These are phyloP conservation scores for Leishmania lainsoni DNA, from an alignment of 208 protist genomes.

Conservation along the genomic window DNA sequence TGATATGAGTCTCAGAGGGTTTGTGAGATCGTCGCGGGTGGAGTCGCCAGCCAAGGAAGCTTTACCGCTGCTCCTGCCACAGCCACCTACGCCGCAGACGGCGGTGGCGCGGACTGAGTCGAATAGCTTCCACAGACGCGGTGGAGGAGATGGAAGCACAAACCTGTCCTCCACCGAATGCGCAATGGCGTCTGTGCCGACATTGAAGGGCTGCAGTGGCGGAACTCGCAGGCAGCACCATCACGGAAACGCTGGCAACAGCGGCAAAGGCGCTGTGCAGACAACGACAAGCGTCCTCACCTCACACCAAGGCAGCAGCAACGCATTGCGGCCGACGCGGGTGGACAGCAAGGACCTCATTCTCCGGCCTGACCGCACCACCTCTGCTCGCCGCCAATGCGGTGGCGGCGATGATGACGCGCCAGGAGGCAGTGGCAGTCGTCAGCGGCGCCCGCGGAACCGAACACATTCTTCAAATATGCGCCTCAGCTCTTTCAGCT, in stretches of 20 bases:
- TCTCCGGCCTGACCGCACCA: conserved; percentile 6
- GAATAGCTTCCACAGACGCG: conserved; percentile 7
- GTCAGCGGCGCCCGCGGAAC: conserved; percentile 3
- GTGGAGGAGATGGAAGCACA: not conserved
- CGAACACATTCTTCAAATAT: not conserved
- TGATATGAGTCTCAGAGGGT: not conserved
- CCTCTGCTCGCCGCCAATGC: not conserved
- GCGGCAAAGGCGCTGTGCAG: not conserved
- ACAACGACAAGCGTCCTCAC: not conserved
- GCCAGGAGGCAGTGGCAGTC: not conserved
- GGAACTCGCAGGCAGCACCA: not conserved
- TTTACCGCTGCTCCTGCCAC: conserved; percentile 6
- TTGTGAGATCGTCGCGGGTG: not conserved
- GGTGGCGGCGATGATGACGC: not conserved
- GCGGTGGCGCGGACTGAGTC: conserved; percentile 8
- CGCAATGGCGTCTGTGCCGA: not conserved
- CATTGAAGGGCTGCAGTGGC: not conserved
- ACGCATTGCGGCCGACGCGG: conserved; percentile 6
- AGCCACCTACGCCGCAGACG: conserved; percentile 10
- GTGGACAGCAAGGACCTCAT: conserved; percentile 33
- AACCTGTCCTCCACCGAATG: not conserved
- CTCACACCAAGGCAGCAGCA: conserved; percentile 12
- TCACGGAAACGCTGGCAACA: not conserved
- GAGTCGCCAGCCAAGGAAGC: not conserved
- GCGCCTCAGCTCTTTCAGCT: conserved; percentile 26